A percentile compares a stretch with the other conserved stretches of the same genome.
phyloP scores from a whole-genome alignment of 805 yeast species.

The Suhomyces sp. region DNA sequence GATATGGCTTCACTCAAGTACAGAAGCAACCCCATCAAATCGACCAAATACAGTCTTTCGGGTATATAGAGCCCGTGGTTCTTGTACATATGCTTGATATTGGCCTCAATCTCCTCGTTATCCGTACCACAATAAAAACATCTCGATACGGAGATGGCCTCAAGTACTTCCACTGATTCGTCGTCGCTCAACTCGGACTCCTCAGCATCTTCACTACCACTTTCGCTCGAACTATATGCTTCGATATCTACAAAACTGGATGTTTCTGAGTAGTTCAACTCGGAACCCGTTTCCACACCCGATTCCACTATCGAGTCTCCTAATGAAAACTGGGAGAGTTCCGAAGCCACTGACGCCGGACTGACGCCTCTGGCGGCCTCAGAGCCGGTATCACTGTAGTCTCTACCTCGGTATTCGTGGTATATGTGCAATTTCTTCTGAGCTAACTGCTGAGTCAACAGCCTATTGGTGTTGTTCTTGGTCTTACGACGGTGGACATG shows the following conservation, averaged over 20 bases:
- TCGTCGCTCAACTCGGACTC: constrained; percentile 19
- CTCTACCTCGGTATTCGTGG: constrained; percentile 29
- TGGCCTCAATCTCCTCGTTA: constrained; percentile 52
- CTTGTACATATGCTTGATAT: constrained; percentile 44
- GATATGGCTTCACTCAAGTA: constrained; percentile 38
- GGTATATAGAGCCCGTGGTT: constrained; percentile 48
- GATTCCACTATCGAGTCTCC: constrained; percentile 39
- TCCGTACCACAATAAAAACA: constrained; percentile 60
- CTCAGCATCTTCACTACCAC: constrained; percentile 22
- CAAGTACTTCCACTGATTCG: constrained; percentile 19
- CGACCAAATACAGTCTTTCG: constrained; percentile 35
- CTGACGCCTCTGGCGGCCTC: constrained; percentile 45
- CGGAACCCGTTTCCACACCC: constrained; percentile 49
- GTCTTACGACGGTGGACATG: constrained; percentile 28
- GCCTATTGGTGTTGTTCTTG: constrained; percentile 19
- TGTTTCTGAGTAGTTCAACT: constrained; percentile 35
- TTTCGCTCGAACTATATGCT: constrained; percentile 15
- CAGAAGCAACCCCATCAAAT: constrained; percentile 37
- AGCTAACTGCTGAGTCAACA: constrained; percentile 38
- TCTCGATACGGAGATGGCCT: constrained; percentile 46
- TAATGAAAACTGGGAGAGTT: constrained; percentile 53
- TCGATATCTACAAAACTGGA: constrained; percentile 17
- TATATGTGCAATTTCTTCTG: constrained; percentile 23
- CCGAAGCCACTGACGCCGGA: constrained; percentile 56
- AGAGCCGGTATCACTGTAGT: constrained; percentile 17